These are phyloP conservation scores for Senna tora DNA, from an alignment of 306 rosid genomes.

Conservation along the genomic window DNA sequence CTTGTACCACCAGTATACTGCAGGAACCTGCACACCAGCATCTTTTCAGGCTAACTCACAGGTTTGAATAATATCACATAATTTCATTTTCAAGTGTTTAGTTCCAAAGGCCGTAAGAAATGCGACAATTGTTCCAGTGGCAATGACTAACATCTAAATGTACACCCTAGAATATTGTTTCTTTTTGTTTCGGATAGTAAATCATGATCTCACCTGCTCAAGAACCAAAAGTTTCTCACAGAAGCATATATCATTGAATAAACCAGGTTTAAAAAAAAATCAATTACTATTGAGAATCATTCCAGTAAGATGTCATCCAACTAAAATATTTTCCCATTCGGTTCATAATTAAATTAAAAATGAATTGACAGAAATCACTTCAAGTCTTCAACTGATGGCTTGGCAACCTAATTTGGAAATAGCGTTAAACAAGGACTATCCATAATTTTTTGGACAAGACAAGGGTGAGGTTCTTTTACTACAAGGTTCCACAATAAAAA, in stretches of 20 bases:
- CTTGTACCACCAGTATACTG: conserved; percentile 94
- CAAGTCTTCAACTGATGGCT: conserved; percentile 2
- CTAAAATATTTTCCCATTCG: neutral
- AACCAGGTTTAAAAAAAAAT: conserved; percentile 8
- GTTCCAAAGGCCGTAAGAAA: neutral
- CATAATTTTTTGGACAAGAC: no score
- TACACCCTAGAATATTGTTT: neutral
- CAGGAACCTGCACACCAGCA: conserved; percentile 74
- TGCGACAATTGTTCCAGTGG: neutral
- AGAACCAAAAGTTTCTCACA: neutral
- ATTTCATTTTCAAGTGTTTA: conserved; percentile 17
- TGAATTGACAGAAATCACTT: conserved; percentile 1
- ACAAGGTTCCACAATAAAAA: neutral
- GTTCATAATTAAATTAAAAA: neutral
- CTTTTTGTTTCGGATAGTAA: neutral
- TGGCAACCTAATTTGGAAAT: neutral
- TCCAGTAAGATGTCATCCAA: conserved; percentile 9
- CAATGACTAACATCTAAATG: conserved; percentile 12
- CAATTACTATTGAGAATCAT: conserved; percentile 3
- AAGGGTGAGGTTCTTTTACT: no score
- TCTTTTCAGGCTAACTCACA: conserved; percentile 32
- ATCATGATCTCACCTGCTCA: conserved; percentile 11
- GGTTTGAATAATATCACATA: conserved; percentile 21
- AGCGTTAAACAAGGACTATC: neutral
- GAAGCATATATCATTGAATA: conserved; percentile 16